phyloP scores from a whole-genome alignment of 371 early-diverging fungal species.

The Conidiobolus incongruus region DNA sequence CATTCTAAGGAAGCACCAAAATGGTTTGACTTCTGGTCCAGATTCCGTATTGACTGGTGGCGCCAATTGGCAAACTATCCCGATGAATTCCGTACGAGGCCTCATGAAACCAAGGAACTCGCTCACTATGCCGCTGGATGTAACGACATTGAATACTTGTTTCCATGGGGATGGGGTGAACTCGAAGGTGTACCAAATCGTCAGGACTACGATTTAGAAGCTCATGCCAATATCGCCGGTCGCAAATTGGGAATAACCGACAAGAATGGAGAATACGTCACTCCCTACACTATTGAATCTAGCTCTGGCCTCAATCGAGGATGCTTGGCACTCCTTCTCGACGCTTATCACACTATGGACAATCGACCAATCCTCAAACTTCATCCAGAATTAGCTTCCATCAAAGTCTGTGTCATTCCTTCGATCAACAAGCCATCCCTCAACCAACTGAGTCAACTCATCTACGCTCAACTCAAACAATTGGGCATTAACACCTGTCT shows the following conservation, averaged over 20 bases:
- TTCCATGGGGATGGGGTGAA: slow-evolving; percentile 56
- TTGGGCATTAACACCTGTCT: slow-evolving; percentile 20
- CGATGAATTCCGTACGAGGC: slow-evolving; percentile 23
- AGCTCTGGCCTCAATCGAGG: slow-evolving; percentile 41
- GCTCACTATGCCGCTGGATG: slow-evolving; percentile 44
- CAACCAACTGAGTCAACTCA: slow-evolving; percentile 13
- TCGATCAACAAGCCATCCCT: slow-evolving; percentile 22
- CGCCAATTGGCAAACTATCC: slow-evolving; percentile 20
- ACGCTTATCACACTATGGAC: slow-evolving; percentile 31
- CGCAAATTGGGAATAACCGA: slow-evolving; percentile 9
- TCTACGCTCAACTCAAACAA: slow-evolving; percentile 13
- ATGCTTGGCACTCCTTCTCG: slow-evolving; percentile 33
- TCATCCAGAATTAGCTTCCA: slow-evolving; percentile 36
- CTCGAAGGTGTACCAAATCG: slow-evolving; percentile 43
- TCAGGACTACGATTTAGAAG: slow-evolving; percentile 32
- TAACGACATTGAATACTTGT: slow-evolving; percentile 38
- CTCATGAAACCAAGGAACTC: slow-evolving; percentile 26
- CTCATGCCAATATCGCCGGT: slow-evolving; percentile 25
- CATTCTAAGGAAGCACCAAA: slow-evolving; percentile 22
- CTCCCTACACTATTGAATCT: slow-evolving; percentile 39
- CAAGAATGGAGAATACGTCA: slow-evolving; percentile 8
- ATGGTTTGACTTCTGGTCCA: slow-evolving; percentile 27
- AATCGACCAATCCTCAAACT: slow-evolving; percentile 22
- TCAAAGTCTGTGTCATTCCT: slow-evolving; percentile 39
- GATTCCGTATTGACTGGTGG: slow-evolving; percentile 35